Evolutionary conservation across 1,284 basidiomycete species (phyloP), one percentile per base, ranked within the genome.

Genomic region (Trametes polyzona): DNA sequence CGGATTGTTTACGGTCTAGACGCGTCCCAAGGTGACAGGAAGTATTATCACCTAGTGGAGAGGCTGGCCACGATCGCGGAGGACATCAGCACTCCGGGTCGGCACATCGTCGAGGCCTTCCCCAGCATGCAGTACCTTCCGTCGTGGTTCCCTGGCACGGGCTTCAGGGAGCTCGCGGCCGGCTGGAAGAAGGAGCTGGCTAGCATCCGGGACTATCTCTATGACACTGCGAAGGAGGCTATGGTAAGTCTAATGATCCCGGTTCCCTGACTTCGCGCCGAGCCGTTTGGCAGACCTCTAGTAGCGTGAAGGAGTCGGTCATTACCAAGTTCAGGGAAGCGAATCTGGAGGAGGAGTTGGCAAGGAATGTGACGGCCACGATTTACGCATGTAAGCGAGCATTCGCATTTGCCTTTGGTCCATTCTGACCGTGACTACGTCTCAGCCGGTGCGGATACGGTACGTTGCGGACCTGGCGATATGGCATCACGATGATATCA

Each of bases 1-100:
- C 62, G 59, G 9, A 64, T 75, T 16, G 57, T 69, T 1, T 69
- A 76, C 57, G 75, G 74, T 21, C 68, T 74, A 30, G 59, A 68
- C 26, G 62, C 67, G 7, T 44, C 62, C 16, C 62, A 66, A 7
- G 56, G 55, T 0, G 57, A 68, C 5, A 68, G 72, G 1, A 55
- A 43, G 42, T 57, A 61, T 17, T 58, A 55, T 39, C 39, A 35
- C 26, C 53, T 59, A 16, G 55, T 48, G 4, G 33, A 62, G 21
- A 32, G 51, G 29, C 47, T 65, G 10, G 57, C 53, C 1, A 47
- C 35, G 0, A 55, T 63, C 16, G 58, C 58, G 2, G 58, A 58
- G 30, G 55, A 57, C 42, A 60, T 60, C 32, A 43, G 53, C 17
- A 54, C 56, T 1, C 63, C 60, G 2, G 63, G 63, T 1, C 44